Conservation (phyloP, 1,284 basidiomycete genomes). For the Serendipita sp. region DNA sequence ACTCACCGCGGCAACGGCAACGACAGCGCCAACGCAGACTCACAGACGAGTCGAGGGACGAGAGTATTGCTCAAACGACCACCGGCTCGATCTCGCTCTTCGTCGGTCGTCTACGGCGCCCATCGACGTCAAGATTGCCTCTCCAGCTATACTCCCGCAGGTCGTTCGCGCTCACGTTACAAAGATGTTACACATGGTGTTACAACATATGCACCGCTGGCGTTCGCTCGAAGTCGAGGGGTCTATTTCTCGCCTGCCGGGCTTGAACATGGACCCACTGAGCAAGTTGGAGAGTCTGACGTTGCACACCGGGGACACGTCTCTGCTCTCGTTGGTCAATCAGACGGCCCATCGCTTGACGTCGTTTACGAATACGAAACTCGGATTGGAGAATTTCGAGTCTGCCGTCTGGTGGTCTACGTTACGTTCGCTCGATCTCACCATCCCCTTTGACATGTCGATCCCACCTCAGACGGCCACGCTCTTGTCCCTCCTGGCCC, state of each 20-base stretch:
- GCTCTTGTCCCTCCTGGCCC: not conserved
- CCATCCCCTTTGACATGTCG: not conserved
- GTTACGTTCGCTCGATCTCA: not conserved
- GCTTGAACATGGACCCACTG: not conserved
- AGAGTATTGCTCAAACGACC: not conserved
- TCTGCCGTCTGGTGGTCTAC: not conserved
- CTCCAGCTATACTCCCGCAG: not conserved
- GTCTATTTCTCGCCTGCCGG: not conserved
- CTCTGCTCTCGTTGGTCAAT: not conserved
- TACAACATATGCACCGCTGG: constrained; percentile 2
- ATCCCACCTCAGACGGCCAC: not conserved
- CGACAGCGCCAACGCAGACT: not conserved
- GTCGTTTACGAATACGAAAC: not conserved
- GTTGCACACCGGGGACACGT: not conserved
- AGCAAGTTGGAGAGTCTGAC: not conserved
- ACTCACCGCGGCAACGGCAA: not conserved
- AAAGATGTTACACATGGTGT: not conserved
- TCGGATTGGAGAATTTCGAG: not conserved
- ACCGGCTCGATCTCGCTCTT: not conserved
- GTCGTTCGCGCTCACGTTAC: not conserved
- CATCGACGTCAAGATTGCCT: not conserved
- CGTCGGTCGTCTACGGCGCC: not conserved
- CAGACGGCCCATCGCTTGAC: not conserved
- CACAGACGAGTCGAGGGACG: not conserved
- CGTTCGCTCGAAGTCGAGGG: not conserved